Base-by-base conservation (phyloP, 192 early-diverging fungal species). In the Allomyces macrogynus region DNA sequence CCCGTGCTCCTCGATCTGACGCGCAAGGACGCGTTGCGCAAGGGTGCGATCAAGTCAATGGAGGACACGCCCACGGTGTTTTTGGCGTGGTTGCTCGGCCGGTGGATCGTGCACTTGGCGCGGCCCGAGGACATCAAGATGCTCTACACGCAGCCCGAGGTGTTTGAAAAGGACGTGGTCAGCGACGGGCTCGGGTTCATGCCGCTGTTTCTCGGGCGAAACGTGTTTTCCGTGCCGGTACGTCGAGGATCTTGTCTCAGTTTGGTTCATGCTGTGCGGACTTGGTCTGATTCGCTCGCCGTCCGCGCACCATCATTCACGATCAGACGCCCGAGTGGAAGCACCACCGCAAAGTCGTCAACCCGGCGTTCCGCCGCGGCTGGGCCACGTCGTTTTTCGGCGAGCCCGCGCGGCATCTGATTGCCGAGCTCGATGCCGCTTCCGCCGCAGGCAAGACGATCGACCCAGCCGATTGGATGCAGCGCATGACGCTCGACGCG, bases 321-420 rank as follows among this genome's bases (percentile, higher is more conserved):
- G 23, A 62, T 24, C 11, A 74, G 5, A 68, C 72, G 18, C 24
- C 61, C 12, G 20, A 14, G n/a, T 62, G 61, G 61, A 23, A 62
- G 61, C 16, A 16, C 24, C 61, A 62, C 26, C 61, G 61, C 23
- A 23, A 62, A 23, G 61, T 62, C 23, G 26, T 23, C 61, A 62
- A 62, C 23, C 61, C 61, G 10, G 61, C 61, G 18, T 62, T 62
- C 61, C 61, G 61, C 61, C 61, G 61, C 61, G 61, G 61, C 16
- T 62, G 16, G 16, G 61, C 49, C 49, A 57, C 49, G 49, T 14
- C 12, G 20, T n/a, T 57, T 57, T 57, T 57, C 20, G 49, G 16
- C 49, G 49, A 57, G 49, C 49, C 49, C 5, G 20, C 49, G 49
- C 49, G 49, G 12, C 16, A 14, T 3, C 49, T 57, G 16, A 14